phyloP scores from a whole-genome alignment of 305 asterid species.

The Plantago coronopus region DNA sequence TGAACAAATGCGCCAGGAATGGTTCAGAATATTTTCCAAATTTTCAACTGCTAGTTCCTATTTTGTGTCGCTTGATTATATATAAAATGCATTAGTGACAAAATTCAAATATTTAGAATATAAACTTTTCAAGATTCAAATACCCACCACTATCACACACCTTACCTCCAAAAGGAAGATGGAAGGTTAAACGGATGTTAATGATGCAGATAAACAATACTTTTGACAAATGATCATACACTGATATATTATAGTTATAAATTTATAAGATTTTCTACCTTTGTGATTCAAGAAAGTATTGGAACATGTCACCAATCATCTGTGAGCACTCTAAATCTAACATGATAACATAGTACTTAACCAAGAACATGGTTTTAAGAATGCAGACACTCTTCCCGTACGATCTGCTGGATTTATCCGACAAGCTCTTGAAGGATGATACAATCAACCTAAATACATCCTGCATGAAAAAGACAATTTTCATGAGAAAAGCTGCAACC shows the following conservation, averaged over 20 bases:
- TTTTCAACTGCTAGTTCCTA: no score
- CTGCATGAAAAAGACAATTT: conserved; percentile 42
- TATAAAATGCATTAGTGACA: no score
- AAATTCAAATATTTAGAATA: no score
- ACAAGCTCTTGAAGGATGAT: conserved; percentile 65
- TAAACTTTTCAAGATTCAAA: no score
- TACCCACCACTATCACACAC: no score
- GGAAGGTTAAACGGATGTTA: no score
- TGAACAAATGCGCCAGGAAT: no score
- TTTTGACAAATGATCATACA: background rate
- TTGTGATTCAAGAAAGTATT: conserved; percentile 63
- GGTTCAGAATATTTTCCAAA: no score
- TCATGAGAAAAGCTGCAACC: background rate
- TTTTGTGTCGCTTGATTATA: no score
- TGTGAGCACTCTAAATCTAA: conserved; percentile 90
- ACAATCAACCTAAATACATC: conserved; percentile 80
- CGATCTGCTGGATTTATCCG: conserved; percentile 66
- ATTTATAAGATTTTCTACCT: conserved; percentile 41
- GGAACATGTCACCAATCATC: conserved; percentile 79
- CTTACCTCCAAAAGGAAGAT: no score
- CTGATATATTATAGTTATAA: conserved; percentile 6
- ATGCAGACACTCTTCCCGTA: conserved; percentile 59
- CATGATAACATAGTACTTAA: conserved; percentile 86
- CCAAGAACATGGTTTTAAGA: conserved; percentile 83
- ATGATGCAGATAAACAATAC: no score